Evolutionary conservation across 257 asterid genomes (phyloP).

Genomic region (Striga asiatica): DNA sequence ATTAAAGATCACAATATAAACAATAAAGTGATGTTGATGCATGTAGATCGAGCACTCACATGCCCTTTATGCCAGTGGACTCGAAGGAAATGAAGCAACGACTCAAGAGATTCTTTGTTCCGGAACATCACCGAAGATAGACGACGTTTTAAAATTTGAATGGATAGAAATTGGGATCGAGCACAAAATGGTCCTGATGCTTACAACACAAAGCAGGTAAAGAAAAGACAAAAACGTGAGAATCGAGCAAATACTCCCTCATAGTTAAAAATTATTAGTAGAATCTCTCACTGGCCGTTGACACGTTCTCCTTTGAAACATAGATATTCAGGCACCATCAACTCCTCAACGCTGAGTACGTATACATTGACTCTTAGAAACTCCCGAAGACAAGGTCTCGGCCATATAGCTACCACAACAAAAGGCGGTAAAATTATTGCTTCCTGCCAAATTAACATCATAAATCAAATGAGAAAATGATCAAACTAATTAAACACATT

Average conservation of each 20-base stretch:
- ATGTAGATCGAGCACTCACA: constrained; percentile 41
- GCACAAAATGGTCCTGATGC: constrained; percentile 42
- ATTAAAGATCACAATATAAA: no score
- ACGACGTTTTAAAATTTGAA: constrained; percentile 92
- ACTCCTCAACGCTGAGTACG: constrained; percentile 82
- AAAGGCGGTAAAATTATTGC: constrained; percentile 92
- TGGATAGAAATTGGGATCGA: constrained; percentile 96
- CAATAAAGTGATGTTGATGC: no score
- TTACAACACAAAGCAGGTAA: constrained; percentile 19
- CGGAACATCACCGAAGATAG: constrained; percentile 92
- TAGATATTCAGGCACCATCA: constrained; percentile 74
- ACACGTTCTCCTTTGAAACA: constrained; percentile 79
- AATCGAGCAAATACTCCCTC: no score
- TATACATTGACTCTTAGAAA: constrained; percentile 78
- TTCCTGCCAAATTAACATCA: constrained; percentile 46
- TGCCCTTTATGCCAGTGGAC: constrained; percentile 76
- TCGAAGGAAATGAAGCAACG: constrained; percentile 82
- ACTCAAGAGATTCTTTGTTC: constrained; percentile 78
- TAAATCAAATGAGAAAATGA: background rate
- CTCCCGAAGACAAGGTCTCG: constrained; percentile 99
- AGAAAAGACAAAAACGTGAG: background rate
- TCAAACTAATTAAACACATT: no score
- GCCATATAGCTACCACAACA: constrained; percentile 87
- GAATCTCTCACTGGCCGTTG: constrained; percentile 66
- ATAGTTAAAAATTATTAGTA: background rate